Base-by-base conservation (phyloP, 2,329 filamentous ascomycete species). In the Trichoderma atrobrunneum region DNA sequence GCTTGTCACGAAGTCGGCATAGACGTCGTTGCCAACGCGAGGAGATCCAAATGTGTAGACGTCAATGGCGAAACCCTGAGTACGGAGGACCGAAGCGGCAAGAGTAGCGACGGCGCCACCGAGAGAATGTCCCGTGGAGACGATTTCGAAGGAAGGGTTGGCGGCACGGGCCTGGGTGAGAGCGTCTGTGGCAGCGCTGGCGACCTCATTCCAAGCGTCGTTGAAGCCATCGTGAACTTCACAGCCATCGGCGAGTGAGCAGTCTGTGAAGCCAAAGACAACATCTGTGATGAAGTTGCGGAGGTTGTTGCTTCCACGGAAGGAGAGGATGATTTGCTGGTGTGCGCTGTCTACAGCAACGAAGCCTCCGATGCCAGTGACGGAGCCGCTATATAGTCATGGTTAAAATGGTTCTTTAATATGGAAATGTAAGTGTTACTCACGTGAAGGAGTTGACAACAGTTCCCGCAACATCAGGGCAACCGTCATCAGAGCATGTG, bases 41-140 rank as follows among this genome's bases (percentile, higher is more conserved):
- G 91, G 91, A 21, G 88, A 85, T 73, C 91, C 91, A 81, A 87
- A 93, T 1, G 88, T 90, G 84, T 90, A 92, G 57, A 92, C 76
- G 75, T 91, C 89, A 18, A 78, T 72, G 2, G 80, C 74, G 72
- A 81, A 80, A 56, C 86, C 88, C 11, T 78, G 77, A 7, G 79
- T 78, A 61, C 90, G 86, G 24, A 92, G 81, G 75, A 88, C 84
- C 0, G 85, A 88, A 0, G 85, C 88, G 0, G 85, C 90, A 5
- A 93, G 78, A 7, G 87, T 88, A 51, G 87, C 89, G 2, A 93
- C 82, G 7, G 90, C 90, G 30, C 84, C 91, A 62, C 91, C 91
- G 5, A 93, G 87, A 11, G 89, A 91, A 82, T 93, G 91, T 43
- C 91, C 92, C 0, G 90, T 89, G n/a, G 86, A 79, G 21, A 91